Evolutionary conservation across 495 filamentous ascomycete species (phyloP).

Genomic region (Neurospora hispaniola): DNA sequence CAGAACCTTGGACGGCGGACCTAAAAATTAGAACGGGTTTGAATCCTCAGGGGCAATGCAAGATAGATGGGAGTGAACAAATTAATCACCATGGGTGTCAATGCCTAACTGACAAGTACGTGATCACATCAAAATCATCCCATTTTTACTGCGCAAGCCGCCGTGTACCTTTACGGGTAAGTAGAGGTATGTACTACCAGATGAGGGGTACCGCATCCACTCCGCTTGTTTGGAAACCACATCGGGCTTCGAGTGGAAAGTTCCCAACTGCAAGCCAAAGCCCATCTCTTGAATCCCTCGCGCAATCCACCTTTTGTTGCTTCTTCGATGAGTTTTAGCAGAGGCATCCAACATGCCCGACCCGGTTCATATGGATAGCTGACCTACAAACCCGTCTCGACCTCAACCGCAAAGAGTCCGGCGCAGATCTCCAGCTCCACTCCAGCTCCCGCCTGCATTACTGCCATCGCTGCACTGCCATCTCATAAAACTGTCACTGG

Average conservation of each 20-base stretch:
- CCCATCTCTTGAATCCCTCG: not conserved
- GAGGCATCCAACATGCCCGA: not conserved
- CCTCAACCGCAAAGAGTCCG: not conserved
- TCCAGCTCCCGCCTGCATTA: not conserved
- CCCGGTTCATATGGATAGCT: not conserved
- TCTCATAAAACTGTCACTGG: not conserved
- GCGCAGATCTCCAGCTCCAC: not conserved
- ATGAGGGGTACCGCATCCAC: not conserved
- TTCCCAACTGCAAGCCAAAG: not conserved
- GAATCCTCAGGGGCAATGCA: no score
- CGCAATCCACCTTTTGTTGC: not conserved
- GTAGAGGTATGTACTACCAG: not conserved
- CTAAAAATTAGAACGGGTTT: not conserved
- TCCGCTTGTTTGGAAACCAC: not conserved
- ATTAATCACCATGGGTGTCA: not conserved
- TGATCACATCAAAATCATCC: not conserved
- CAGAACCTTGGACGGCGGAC: not conserved
- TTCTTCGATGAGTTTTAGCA: not conserved
- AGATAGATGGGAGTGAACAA: not conserved
- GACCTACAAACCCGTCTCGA: not conserved
- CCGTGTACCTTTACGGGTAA: not conserved
- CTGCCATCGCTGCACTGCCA: not conserved
- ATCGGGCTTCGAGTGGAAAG: not conserved
- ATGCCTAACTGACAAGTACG: not conserved
- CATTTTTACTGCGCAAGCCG: not conserved